phyloP scores from a whole-genome alignment of 192 early-diverging fungal genomes.

The Lobosporangium transversale region DNA sequence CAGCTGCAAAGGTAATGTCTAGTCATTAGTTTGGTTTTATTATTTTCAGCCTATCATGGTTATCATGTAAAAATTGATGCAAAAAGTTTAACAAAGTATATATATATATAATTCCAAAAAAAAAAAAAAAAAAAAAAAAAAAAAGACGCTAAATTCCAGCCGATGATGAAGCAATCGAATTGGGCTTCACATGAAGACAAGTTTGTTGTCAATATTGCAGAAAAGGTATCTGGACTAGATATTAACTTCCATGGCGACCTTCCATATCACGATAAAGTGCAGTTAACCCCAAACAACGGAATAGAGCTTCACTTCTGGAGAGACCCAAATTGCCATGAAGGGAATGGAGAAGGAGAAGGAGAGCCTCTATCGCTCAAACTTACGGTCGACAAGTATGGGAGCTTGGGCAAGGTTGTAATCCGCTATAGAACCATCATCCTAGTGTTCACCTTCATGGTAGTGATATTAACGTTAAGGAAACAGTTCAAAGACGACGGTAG shows the following conservation, averaged over 20 bases:
- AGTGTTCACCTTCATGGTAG: constrained; percentile 74
- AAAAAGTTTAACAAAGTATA: too few relatives aligned
- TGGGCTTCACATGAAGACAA: constrained; percentile 65
- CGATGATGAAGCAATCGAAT: constrained; percentile 66
- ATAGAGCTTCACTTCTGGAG: constrained; percentile 63
- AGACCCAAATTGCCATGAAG: constrained; percentile 59
- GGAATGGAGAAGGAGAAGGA: too few relatives aligned
- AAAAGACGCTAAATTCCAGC: constrained; percentile 39
- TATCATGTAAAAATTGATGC: too few relatives aligned
- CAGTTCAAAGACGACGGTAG: constrained; percentile 56
- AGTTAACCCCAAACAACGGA: constrained; percentile 37
- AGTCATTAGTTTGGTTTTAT: too few relatives aligned
- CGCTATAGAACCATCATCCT: constrained; percentile 76
- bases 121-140: too few relatives aligned
- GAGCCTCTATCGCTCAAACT: constrained; percentile 59
- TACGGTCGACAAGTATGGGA: constrained; percentile 73
- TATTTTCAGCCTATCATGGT: too few relatives aligned
- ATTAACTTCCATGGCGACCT: constrained; percentile 64
- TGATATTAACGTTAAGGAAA: constrained; percentile 60
- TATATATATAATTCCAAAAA: too few relatives aligned
- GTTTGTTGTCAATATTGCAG: constrained; percentile 58
- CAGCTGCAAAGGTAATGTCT: constrained; percentile 43
- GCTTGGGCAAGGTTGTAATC: constrained; percentile 72
- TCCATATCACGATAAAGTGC: constrained; percentile 49
- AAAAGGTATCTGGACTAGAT: constrained; percentile 29